phyloP scores from a whole-genome alignment of 441 rosid species.

The Erodium chrysanthum region DNA sequence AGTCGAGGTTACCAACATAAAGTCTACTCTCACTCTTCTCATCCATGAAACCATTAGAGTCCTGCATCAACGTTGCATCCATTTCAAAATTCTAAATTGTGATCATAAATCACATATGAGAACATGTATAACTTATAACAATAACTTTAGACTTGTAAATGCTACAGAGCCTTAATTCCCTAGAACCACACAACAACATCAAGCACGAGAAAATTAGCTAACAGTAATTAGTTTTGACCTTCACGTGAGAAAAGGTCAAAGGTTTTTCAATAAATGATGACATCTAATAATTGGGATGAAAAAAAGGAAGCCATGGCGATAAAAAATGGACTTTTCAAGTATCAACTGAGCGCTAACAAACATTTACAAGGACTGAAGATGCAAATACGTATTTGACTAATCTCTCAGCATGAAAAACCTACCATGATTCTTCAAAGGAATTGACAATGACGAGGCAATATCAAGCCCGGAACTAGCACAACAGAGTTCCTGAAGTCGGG shows the following conservation, averaged over 20 bases:
- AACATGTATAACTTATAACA: background rate
- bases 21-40: constrained; percentile 64
- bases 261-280: background rate
- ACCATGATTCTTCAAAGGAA: background rate
- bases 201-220: background rate
- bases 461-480: background rate
- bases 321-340: background rate
- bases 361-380: background rate
- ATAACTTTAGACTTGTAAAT: background rate
- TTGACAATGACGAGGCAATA: background rate
- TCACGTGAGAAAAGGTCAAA: background rate
- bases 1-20: constrained; percentile 71
- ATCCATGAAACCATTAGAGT: constrained; percentile 33
- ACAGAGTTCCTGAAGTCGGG: background rate
- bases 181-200: background rate
- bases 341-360: background rate
- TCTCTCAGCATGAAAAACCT: background rate
- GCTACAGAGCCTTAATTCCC: background rate
- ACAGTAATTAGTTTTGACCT: background rate
- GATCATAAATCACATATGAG: background rate
- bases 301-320: background rate
- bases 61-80: constrained; percentile 35
- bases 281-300: background rate
- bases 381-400: background rate
- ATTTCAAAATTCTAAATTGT: background rate